A percentile compares a stretch with the other conserved stretches of the same genome.
phyloP scores from a whole-genome alignment of 306 rosid species.

The Echinosophora koreensis region DNA sequence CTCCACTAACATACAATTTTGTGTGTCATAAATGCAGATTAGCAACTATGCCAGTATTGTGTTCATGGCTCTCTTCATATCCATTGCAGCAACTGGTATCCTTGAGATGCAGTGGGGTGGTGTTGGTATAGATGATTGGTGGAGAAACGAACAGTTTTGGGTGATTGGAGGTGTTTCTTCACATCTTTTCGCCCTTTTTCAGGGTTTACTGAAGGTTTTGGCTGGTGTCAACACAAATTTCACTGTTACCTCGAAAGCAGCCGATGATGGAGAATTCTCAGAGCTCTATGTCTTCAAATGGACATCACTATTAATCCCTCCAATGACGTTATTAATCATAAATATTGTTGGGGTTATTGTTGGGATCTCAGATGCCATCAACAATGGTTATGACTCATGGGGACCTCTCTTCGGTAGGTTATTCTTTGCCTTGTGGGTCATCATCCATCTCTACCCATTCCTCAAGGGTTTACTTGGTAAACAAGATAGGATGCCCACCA shows the following conservation, averaged over 20 bases:
- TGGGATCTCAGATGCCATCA: slow-evolving; percentile 91
- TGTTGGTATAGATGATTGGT: slow-evolving; percentile 92
- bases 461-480: slow-evolving; percentile 88
- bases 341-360: slow-evolving; percentile 87
- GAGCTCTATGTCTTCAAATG: slow-evolving; percentile 96
- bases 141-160: slow-evolving; percentile 99
- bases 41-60: slow-evolving; percentile 94
- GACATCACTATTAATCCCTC: slow-evolving; percentile 89
- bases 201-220: slow-evolving; percentile 93
- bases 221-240: slow-evolving; percentile 95
- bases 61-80: slow-evolving; percentile 91
- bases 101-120: slow-evolving; percentile 99
- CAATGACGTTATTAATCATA: slow-evolving; percentile 78
- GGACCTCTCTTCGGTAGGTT: slow-evolving; percentile 95
- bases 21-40: slow-evolving; percentile 62
- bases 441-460: slow-evolving; percentile 95
- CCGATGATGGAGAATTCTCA: slow-evolving; percentile 92
- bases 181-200: slow-evolving; percentile 89
- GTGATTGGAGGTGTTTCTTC: slow-evolving; percentile 96
- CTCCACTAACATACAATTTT: slow-evolving; percentile 26
- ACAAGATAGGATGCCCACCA: slow-evolving; percentile 89
- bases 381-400: slow-evolving; percentile 96
- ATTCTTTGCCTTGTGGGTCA: slow-evolving; percentile 95
- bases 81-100: slow-evolving; percentile 89
- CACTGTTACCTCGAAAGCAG: slow-evolving; percentile 95